Evolutionary conservation across 116 monocot species (phyloP).

Genomic region (Posidonia oceanica): DNA sequence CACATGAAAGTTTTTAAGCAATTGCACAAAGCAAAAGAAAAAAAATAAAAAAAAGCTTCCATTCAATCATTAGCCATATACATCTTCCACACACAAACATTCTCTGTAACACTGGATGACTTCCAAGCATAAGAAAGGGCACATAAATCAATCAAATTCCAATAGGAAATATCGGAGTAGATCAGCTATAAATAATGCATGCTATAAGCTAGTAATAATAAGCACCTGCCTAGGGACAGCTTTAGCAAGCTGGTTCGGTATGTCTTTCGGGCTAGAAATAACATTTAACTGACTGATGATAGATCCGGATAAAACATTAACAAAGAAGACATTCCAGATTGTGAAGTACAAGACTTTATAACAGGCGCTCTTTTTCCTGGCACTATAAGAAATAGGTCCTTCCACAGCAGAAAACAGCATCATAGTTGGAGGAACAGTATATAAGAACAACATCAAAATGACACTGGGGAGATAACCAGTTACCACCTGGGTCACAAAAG

Average conservation of each 20-base stretch:
- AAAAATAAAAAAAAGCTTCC: too few species aligned
- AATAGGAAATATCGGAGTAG: too few species aligned
- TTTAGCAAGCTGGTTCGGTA: constrained; percentile 77
- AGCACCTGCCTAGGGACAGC: constrained; percentile 83
- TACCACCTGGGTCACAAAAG: constrained; percentile 51
- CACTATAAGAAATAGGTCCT: constrained; percentile 73
- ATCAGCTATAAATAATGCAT: too few species aligned
- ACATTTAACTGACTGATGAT: constrained; percentile 61
- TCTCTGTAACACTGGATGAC: too few species aligned
- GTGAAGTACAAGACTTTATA: constrained; percentile 85
- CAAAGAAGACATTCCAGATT: constrained; percentile 97
- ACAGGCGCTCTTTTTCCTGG: constrained; percentile 83
- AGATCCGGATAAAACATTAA: constrained; percentile 86
- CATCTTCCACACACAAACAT: too few species aligned
- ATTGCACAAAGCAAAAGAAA: too few species aligned
- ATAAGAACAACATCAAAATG: constrained; percentile 57
- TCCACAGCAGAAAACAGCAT: constrained; percentile 81
- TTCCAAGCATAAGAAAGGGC: too few species aligned
- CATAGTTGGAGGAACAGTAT: constrained; percentile 72
- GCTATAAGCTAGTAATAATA: not conserved
- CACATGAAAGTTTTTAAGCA: too few species aligned
- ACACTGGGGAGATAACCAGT: constrained; percentile 96
- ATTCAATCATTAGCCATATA: too few species aligned
- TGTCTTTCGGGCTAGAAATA: constrained; percentile 68
- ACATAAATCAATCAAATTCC: too few species aligned